Conservation (phyloP, 1,284 basidiomycete genomes). For the Ustilago trichophora region DNA sequence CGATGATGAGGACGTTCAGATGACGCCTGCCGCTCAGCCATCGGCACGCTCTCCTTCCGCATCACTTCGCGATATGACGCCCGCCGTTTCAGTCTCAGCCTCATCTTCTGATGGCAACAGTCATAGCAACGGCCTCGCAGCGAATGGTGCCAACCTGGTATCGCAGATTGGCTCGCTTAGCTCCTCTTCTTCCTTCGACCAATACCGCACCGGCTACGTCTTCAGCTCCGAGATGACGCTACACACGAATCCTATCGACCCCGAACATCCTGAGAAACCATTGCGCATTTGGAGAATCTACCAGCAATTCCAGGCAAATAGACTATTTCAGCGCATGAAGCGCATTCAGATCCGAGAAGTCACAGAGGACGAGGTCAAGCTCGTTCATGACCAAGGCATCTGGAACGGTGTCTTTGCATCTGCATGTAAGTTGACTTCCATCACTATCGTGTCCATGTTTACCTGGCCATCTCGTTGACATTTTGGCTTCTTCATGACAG, state of each 20-base stretch:
- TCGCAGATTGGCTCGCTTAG: neutral
- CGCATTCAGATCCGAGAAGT: constrained; percentile 79
- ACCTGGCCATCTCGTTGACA: no score
- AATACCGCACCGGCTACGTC: constrained; percentile 75
- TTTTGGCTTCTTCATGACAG: no score
- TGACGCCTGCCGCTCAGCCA: neutral
- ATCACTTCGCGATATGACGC: constrained; percentile 27
- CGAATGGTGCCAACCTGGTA: neutral
- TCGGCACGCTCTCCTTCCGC: neutral
- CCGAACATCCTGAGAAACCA: constrained; percentile 86
- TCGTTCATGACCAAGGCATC: constrained; percentile 87
- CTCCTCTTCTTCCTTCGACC: constrained; percentile 2
- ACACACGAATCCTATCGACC: constrained; percentile 72
- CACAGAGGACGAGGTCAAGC: constrained; percentile 78
- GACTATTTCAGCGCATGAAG: constrained; percentile 77
- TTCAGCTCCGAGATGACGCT: constrained; percentile 87
- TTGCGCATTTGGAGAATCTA: constrained; percentile 85
- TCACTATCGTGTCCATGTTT: no score
- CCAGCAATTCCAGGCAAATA: constrained; percentile 58
- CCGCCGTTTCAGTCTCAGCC: constrained; percentile 28
- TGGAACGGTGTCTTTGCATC: constrained; percentile 88
- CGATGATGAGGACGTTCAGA: constrained; percentile 19
- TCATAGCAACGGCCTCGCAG: neutral
- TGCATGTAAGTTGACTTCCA: constrained; percentile 71
- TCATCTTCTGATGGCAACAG: constrained; percentile 10